Conservation (phyloP, 164 flowering plant genomes). For the Paratinospora sagittata region DNA sequence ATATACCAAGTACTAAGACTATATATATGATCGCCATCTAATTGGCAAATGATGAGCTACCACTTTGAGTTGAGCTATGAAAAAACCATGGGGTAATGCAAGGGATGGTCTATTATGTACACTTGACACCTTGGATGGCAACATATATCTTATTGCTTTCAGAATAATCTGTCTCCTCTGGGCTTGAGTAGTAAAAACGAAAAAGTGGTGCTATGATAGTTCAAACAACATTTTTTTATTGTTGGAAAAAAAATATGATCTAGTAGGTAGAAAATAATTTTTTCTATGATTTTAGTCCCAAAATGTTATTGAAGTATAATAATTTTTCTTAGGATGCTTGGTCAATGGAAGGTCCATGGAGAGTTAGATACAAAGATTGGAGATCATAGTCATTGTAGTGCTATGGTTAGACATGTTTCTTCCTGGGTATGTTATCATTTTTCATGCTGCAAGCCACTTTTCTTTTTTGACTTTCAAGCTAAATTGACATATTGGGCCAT, state of each 20-base stretch:
- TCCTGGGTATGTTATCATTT: slow-evolving; percentile 43
- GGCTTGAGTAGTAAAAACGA: background rate
- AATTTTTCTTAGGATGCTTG: background rate
- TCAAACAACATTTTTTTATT: background rate
- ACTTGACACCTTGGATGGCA: no score
- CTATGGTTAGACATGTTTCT: slow-evolving; percentile 50
- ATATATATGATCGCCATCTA: no score
- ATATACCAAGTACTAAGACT: no score
- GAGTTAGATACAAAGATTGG: slow-evolving; percentile 70
- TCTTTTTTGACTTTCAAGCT: background rate
- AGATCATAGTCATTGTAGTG: slow-evolving; percentile 41
- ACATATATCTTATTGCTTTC: no score
- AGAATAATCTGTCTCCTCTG: background rate
- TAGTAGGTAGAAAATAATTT: background rate
- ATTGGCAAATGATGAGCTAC: no score
- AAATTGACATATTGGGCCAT: background rate
- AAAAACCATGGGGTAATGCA: no score
- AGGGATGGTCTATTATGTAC: no score
- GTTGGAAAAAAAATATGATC: no score
- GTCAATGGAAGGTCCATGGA: slow-evolving; percentile 52
- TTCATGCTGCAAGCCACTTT: background rate
- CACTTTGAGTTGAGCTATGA: no score
- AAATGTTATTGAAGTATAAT: no score
- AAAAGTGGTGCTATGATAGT: background rate
- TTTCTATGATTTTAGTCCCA: background rate